Evolutionary conservation across 495 filamentous ascomycete species (phyloP), one percentile per base, ranked within the genome.

Genomic region (Emericellopsis terricola): DNA sequence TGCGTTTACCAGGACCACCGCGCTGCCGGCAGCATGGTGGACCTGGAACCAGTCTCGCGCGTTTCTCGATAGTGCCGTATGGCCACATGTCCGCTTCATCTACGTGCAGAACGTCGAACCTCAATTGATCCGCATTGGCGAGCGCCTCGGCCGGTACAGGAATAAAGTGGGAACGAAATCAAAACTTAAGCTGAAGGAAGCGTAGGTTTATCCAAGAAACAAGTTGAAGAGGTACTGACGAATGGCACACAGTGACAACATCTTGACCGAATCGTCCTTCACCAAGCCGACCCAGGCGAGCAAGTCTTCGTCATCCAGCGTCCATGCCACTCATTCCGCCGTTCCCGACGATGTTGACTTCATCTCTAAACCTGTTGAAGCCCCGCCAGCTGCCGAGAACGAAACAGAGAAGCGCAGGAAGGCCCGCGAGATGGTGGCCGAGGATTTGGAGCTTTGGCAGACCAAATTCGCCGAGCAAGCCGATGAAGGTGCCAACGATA

Each of bases 31-130:
- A 31, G 67, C 68, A 2, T 68, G 68, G 31, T 76, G 67, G 57
- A 71, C 71, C 3, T 82, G 75, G 71, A 65, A 70, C 10, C 71
- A 69, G 19, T 66, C 63, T 2, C 65, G 68, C 31, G 52, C 65
- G n/a, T 81, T 92, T 43, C 57, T 82, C 9, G 71, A 78, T 32
- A 64, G 71, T 28, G 79, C 69, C 2, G 45, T 93, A 9, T 89
- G 79, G 78, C 85, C 85, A 6, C 73, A 74, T 43, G 15, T 94
- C 5, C 66, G 76, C 18, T 67, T 81, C 16, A 55, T 93, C 8
- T 94, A 93, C 43, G 75, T 76, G 20, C 72, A 89, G 48, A 89
- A 87, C 42, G 87, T 99, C 6, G 85, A 94, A 55, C 91, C 91
- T 8, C 89, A 99, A 49, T 65, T 99, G 1, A 71, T 89, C 31